Evolutionary conservation across 2,329 filamentous ascomycete genomes (phyloP).

Genomic region (Ophiognomonia clavigignenti-juglandacearum): DNA sequence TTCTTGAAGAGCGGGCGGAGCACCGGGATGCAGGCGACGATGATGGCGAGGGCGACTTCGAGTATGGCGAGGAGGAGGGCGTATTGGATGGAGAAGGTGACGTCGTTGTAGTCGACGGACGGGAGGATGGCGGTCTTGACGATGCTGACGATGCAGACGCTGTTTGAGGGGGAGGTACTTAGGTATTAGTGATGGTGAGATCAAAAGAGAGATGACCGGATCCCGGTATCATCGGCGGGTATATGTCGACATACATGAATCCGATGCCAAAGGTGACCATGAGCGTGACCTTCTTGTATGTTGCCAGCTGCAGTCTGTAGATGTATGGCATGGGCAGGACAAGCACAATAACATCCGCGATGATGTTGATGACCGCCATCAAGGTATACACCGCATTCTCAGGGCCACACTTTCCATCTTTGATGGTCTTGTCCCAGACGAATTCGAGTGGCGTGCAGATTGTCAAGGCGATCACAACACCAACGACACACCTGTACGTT

Average conservation of each 20-base stretch:
- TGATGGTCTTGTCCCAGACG: constrained; percentile 6
- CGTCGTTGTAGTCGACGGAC: constrained; percentile 8
- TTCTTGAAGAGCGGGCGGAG: constrained; percentile 10
- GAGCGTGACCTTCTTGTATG: constrained; percentile 5
- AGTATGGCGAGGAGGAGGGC: constrained; percentile 10
- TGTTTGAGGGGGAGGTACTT: background rate
- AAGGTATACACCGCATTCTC: background rate
- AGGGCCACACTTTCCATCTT: background rate
- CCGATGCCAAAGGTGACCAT: constrained; percentile 6
- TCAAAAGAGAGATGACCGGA: background rate
- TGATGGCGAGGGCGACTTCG: constrained; percentile 7
- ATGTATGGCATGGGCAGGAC: constrained; percentile 6
- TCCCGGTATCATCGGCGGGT: too few species aligned
- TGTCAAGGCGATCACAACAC: background rate
- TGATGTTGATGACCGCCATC: background rate
- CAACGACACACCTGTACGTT: constrained; percentile 1
- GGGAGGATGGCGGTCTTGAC: constrained; percentile 10
- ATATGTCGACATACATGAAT: constrained; percentile 2
- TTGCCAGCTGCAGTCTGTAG: constrained; percentile 3
- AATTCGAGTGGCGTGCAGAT: constrained; percentile 8
- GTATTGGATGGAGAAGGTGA: constrained; percentile 2
- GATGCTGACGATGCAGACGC: constrained; percentile 12
- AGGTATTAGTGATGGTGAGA: background rate
- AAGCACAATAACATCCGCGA: constrained; percentile 2
- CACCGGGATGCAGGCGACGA: constrained; percentile 12